Conservation (phyloP, 2,329 filamentous ascomycete species). For the Rhynchosporium agropyri region DNA sequence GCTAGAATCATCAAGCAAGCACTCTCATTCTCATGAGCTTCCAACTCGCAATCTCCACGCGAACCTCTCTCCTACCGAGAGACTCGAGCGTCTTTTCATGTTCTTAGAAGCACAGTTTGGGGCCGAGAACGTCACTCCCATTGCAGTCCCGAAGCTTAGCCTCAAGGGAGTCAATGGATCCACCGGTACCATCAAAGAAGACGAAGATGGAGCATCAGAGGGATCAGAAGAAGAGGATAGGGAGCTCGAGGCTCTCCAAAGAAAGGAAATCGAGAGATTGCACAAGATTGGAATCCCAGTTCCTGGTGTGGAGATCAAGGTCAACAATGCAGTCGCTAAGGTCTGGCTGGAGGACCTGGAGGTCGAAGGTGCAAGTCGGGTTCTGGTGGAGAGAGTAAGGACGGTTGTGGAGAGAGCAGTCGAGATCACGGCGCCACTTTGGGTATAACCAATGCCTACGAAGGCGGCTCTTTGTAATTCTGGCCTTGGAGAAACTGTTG, state of each 20-base stretch:
- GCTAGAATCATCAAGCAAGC: slow-evolving; percentile 62
- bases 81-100: slow-evolving; percentile 84
- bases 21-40: slow-evolving; percentile 54
- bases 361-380: slow-evolving; percentile 79
- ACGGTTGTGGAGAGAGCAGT: slow-evolving; percentile 89
- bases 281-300: slow-evolving; percentile 87
- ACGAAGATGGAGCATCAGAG: slow-evolving; percentile 36
- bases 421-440: slow-evolving; percentile 80
- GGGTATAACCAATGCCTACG: slow-evolving; percentile 25
- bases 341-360: slow-evolving; percentile 93
- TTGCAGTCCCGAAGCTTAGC: slow-evolving; percentile 64
- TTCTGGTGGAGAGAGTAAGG: slow-evolving; percentile 80
- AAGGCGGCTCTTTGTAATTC: not conserved
- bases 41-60: slow-evolving; percentile 71
- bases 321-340: slow-evolving; percentile 84
- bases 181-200: slow-evolving; percentile 28
- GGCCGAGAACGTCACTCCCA: slow-evolving; percentile 75
- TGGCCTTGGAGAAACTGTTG: slow-evolving; percentile 1
- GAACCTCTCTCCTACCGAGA: slow-evolving; percentile 70
- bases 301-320: slow-evolving; percentile 81
- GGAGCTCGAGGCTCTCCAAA: slow-evolving; percentile 45
- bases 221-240: slow-evolving; percentile 44
- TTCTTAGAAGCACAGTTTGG: slow-evolving; percentile 98
- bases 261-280: slow-evolving; percentile 73
- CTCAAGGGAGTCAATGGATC: slow-evolving; percentile 41